Evolutionary conservation across 2,329 filamentous ascomycete genomes (phyloP).

Genomic region (Paecilomyces fulvus): DNA sequence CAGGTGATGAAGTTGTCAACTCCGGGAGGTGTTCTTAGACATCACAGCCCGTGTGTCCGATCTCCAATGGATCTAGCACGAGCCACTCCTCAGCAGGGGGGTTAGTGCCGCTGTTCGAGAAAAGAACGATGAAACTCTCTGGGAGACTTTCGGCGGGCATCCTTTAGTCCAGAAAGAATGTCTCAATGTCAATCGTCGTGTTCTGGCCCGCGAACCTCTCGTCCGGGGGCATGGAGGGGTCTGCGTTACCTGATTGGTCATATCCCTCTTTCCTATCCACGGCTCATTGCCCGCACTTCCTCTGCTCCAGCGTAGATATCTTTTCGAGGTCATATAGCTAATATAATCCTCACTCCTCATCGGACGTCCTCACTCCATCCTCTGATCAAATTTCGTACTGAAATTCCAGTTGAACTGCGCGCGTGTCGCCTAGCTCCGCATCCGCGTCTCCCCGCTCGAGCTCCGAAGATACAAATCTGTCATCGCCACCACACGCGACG

Average conservation of each 20-base stretch:
- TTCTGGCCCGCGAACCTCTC: slow-evolving; percentile 18
- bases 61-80: slow-evolving; percentile 1
- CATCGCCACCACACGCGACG: slow-evolving; percentile 7
- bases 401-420: neutral
- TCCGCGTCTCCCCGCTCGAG: slow-evolving; percentile 2
- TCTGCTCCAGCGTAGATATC: neutral
- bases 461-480: neutral
- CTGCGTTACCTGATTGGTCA: slow-evolving; percentile 26
- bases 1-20: neutral
- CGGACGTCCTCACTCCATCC: neutral
- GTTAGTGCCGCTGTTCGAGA: neutral
- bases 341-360: neutral
- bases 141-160: neutral
- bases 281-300: slow-evolving; percentile 2
- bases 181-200: neutral
- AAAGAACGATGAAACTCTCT: neutral
- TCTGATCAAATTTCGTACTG: neutral
- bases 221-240: slow-evolving; percentile 29
- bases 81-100: neutral
- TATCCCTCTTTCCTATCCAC: slow-evolving; percentile 10
- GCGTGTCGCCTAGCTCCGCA: slow-evolving; percentile 3
- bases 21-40: no score
- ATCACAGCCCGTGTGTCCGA: neutral
- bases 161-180: neutral
- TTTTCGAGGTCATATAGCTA: neutral